These are phyloP conservation scores for Cyclotella sp. DNA, from an alignment of 108 stramenopile species.

Conservation along the genomic window DNA sequence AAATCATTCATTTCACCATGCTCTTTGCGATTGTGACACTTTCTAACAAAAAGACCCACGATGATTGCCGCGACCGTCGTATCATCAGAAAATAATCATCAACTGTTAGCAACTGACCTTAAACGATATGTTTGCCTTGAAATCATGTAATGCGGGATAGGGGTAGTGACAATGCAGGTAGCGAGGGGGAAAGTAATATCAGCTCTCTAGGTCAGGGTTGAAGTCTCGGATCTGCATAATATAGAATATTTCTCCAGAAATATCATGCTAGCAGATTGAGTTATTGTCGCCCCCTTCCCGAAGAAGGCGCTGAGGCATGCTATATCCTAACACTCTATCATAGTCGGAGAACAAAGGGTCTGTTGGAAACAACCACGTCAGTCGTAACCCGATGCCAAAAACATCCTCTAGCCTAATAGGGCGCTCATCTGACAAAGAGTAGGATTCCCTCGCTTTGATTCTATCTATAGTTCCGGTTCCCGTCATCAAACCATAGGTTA, in stretches of 20 bases:
- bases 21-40: no score
- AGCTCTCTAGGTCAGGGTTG: not conserved
- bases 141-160: no score
- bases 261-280: constrained; percentile 17
- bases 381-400: constrained; percentile 75
- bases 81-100: no score
- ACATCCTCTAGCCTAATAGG: constrained; percentile 70
- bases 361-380: constrained; percentile 76
- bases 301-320: constrained; percentile 76
- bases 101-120: no score
- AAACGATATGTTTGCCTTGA: no score
- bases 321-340: constrained; percentile 78
- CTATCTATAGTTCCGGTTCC: constrained; percentile 94
- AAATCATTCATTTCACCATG: no score
- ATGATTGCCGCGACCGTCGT: no score
- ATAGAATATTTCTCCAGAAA: not conserved
- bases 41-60: no score
- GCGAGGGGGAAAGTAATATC: not conserved
- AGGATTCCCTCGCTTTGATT: constrained; percentile 49
- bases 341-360: constrained; percentile 86
- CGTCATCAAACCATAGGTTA: constrained; percentile 84
- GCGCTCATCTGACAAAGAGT: constrained; percentile 64
- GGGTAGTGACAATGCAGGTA: no score
- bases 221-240: not conserved
- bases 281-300: constrained; percentile 57